Base-by-base conservation (phyloP, 495 filamentous ascomycete species). In the Aspergillus nanangensis region DNA sequence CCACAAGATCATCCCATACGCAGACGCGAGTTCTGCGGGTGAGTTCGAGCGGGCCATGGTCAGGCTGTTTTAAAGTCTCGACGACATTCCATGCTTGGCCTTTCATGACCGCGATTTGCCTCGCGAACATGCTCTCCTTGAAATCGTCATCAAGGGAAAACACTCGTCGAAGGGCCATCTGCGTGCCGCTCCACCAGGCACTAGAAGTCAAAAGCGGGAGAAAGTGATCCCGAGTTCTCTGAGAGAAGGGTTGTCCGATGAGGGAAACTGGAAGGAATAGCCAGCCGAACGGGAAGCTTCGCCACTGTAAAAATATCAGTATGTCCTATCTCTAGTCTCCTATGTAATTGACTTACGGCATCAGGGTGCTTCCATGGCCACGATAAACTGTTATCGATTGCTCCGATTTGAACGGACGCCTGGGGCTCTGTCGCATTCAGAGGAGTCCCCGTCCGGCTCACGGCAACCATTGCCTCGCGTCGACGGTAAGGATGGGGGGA, bases 301-400 rank as follows among this genome's bases (percentile, higher is more conserved):
- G 80, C 82, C 82, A 86, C 77, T 84, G 39, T 32, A 35, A 14
- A 36, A 47, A 45, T 20, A 45, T 66, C 55, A 70, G 60, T 34
- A 37, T 21, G 8, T 4, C 19, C 25, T 18, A 25, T n/a, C 15
- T 5, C 23, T 19, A 23, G 8, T 18, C 11, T 17, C 5, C 8
- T 27, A 3, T 17, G 3, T 4, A 13, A 35, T 4, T 5, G 23
- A 68, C 80, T 63, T 74, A 84, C 81, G 40, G 93, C 91, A 72
- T 98, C 93, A 1, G 93, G 93, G 55, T 98, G 93, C 63, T 98
- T 98, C 93, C 93, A 98, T 8, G 93, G 93, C 88, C 94, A 98
- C 7, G 93, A 97, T 42, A 98, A 59, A 54, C 90, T 96, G 62
- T 98, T 98, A 62, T 98, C 93, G 53, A 98, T 98, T 44, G 93